These are phyloP conservation scores for Sugiyamaella castrensis DNA, from an alignment of 1,139 yeast species.

Conservation along the genomic window DNA sequence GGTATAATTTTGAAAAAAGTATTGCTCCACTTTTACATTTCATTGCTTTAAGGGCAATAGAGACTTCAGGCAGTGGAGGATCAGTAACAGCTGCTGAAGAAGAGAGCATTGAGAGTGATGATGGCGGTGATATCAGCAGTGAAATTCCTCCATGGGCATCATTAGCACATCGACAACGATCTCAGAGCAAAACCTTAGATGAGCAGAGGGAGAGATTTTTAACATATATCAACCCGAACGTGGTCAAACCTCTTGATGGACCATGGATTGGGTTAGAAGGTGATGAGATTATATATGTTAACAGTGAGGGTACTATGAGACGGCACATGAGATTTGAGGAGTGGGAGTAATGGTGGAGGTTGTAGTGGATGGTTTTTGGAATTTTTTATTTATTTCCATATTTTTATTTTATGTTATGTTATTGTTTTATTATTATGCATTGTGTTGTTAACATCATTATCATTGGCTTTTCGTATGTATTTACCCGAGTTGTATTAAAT, in stretches of 20 bases:
- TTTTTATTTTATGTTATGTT: not conserved
- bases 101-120: slow-evolving; percentile 1
- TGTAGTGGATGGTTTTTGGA: too few species aligned
- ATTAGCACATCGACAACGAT: slow-evolving; percentile 22
- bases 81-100: not conserved
- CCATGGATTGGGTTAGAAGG: slow-evolving; percentile 75
- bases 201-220: slow-evolving; percentile 65
- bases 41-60: slow-evolving; percentile 75
- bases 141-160: slow-evolving; percentile 12
- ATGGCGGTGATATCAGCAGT: slow-evolving; percentile 4
- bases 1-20: slow-evolving; percentile 79
- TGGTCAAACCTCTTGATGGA: slow-evolving; percentile 69
- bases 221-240: slow-evolving; percentile 72
- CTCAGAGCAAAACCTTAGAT: slow-evolving; percentile 51
- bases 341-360: slow-evolving; percentile 39
- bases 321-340: slow-evolving; percentile 48
- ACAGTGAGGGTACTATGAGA: slow-evolving; percentile 53
- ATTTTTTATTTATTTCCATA: not conserved
- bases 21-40: slow-evolving; percentile 78
- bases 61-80: slow-evolving; percentile 25
- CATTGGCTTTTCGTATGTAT: too few species aligned
- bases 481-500: too few species aligned
- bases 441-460: not conserved
- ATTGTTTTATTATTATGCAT: not conserved
- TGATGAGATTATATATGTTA: slow-evolving; percentile 57